Percentiles rank a stretch among this genome's conserved stretches.
phyloP scores from a whole-genome alignment of 305 asterid genomes.

The Fraxinus albicans region DNA sequence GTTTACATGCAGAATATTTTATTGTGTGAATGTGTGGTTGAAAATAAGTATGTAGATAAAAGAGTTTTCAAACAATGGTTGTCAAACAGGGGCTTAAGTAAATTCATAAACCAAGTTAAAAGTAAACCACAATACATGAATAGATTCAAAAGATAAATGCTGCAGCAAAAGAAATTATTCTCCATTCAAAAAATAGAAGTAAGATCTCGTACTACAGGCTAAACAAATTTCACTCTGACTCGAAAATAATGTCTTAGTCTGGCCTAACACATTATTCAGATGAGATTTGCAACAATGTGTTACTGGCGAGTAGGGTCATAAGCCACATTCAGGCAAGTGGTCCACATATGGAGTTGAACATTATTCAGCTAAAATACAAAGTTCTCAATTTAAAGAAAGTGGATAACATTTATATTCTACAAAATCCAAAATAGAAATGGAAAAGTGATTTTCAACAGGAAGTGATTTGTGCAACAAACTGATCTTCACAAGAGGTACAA shows the following conservation, averaged over 20 bases:
- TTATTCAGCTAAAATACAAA: background rate
- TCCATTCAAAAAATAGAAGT: background rate
- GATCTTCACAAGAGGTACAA: background rate
- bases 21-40: background rate
- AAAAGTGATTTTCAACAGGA: background rate
- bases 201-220: background rate
- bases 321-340: background rate
- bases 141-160: background rate
- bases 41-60: background rate
- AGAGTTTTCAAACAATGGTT: background rate
- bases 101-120: background rate
- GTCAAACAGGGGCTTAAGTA: background rate
- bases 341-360: background rate
- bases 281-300: background rate
- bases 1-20: too few species aligned
- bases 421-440: background rate
- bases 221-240: background rate
- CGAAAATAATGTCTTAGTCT: background rate
- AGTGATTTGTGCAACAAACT: background rate
- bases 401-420: background rate
- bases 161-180: background rate
- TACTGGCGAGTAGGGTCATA: background rate
- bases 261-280: background rate
- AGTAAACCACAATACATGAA: background rate
- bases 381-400: background rate